These are phyloP conservation scores for Xylaria venustula DNA, from an alignment of 495 filamentous ascomycete genomes.

Conservation along the genomic window DNA sequence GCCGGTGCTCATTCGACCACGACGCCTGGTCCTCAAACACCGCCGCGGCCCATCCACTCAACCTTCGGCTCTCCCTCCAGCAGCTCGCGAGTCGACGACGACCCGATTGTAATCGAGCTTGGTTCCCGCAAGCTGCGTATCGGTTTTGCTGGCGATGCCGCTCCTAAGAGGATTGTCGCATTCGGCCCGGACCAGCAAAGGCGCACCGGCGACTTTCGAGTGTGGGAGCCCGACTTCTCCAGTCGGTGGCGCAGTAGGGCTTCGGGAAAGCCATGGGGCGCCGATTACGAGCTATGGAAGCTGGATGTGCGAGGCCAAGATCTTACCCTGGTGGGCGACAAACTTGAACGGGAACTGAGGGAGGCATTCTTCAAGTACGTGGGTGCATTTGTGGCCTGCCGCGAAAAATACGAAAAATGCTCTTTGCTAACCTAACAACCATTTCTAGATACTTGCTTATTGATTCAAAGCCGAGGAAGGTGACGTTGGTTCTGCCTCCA, in stretches of 20 bases:
- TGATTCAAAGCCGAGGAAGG: constrained; percentile 69
- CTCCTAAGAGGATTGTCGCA: constrained; percentile 67
- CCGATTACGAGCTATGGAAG: constrained; percentile 77
- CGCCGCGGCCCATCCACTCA: constrained; percentile 56
- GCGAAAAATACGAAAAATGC: neutral
- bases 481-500: constrained; percentile 72
- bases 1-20: constrained; percentile 33
- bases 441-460: constrained; percentile 68
- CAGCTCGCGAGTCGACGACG: constrained; percentile 78
- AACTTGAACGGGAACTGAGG: constrained; percentile 79
- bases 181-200: constrained; percentile 73
- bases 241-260: constrained; percentile 43
- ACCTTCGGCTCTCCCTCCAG: constrained; percentile 67
- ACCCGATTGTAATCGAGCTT: constrained; percentile 78
- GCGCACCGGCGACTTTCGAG: constrained; percentile 77
- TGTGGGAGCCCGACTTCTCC: constrained; percentile 59
- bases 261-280: constrained; percentile 59
- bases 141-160: constrained; percentile 79
- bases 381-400: neutral
- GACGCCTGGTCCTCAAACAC: constrained; percentile 50
- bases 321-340: constrained; percentile 79
- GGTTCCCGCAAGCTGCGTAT: constrained; percentile 75
- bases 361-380: constrained; percentile 76
- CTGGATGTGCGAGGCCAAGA: constrained; percentile 70
- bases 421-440: constrained; percentile 15